Base-by-base conservation (phyloP, 2,329 filamentous ascomycete genomes). In the Pezicula radicicola region DNA sequence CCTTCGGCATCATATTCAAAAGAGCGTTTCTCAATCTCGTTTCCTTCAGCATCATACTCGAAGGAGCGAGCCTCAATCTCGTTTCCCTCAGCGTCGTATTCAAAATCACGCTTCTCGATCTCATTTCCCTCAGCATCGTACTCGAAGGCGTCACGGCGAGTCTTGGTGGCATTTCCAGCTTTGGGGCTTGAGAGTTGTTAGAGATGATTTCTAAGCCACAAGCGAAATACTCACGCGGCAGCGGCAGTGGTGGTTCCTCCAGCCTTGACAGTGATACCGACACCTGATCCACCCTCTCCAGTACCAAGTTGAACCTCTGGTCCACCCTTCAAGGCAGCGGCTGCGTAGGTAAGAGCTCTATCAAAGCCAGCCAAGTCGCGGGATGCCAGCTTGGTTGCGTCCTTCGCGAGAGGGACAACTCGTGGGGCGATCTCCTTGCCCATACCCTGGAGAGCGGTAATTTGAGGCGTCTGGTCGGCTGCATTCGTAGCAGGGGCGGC, bases 391-490 rank as follows among this genome's bases (percentile, higher is more conserved):
- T 62, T 58, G 16, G 61, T 43, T 46, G 59, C 60, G 27, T 54
- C 42, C 51, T 57, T 51, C 46, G 40, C 42, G 42, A 54, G 27
- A 7, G 19, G 28, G n/a, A 55, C 51, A 16, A 63, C 60, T 10
- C 75, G 72, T 21, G 75, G 75, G 21, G 72, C 70, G 57, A 77
- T 76, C 57, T 75, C 71, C 66, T 77, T 77, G 60, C 74, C 74
- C 67, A 77, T 71, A 28, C 74, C 75, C 57, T 76, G 73, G 33
- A 77, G 70, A 15, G 67, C 62, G 43, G 72, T 67, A 49, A 76
- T 74, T 55, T 74, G 70, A 35, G 71, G 61, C 10, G 72, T 69
- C 71, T 70, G 25, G 5, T 52, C 54, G 28, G 53, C 51, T 19
- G 61, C 53, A 10, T 55, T 45, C 27, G 49, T 30, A 36, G 39